phyloP scores from a whole-genome alignment of 495 filamentous ascomycete genomes.

The Hypoxylon fragiforme region DNA sequence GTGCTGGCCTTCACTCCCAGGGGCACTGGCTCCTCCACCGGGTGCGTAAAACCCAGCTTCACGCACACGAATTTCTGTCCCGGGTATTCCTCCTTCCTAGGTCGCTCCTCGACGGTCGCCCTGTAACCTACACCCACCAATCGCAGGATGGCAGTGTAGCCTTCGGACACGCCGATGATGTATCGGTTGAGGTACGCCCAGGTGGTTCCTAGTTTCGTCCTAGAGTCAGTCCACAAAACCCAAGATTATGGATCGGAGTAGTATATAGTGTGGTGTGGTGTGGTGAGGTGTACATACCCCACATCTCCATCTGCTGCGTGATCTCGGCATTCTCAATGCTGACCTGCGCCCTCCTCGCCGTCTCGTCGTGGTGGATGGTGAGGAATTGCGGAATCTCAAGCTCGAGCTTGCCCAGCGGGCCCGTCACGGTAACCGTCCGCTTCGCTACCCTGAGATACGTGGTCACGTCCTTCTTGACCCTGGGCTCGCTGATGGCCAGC shows the following conservation, averaged over 20 bases:
- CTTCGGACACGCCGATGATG: conserved; percentile 92
- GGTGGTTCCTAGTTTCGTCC: conserved; percentile 66
- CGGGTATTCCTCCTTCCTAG: conserved; percentile 68
- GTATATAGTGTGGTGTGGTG: not conserved
- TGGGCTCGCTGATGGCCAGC: conserved; percentile 65
- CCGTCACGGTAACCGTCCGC: conserved; percentile 68
- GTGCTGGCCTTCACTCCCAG: conserved; percentile 82
- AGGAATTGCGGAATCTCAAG: conserved; percentile 73
- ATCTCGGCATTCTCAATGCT: conserved; percentile 63
- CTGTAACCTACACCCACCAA: conserved; percentile 97
- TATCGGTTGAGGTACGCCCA: conserved; percentile 88
- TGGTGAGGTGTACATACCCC: conserved; percentile 77
- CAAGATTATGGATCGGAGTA: not conserved
- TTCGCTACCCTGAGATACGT: conserved; percentile 56
- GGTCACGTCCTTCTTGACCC: conserved; percentile 53
- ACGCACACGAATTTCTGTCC: conserved; percentile 86
- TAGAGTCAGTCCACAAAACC: conserved; percentile 21
- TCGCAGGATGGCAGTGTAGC: conserved; percentile 88
- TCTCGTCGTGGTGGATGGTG: conserved; percentile 65
- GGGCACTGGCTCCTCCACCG: conserved; percentile 84
- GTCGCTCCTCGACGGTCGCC: conserved; percentile 81
- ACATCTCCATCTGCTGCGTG: conserved; percentile 90
- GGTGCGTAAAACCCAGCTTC: conserved; percentile 95
- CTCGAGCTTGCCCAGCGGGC: conserved; percentile 75
- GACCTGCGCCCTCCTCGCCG: conserved; percentile 62